These are phyloP conservation scores for Cairneyella variabilis DNA, from an alignment of 495 filamentous ascomycete species.

Conservation along the genomic window DNA sequence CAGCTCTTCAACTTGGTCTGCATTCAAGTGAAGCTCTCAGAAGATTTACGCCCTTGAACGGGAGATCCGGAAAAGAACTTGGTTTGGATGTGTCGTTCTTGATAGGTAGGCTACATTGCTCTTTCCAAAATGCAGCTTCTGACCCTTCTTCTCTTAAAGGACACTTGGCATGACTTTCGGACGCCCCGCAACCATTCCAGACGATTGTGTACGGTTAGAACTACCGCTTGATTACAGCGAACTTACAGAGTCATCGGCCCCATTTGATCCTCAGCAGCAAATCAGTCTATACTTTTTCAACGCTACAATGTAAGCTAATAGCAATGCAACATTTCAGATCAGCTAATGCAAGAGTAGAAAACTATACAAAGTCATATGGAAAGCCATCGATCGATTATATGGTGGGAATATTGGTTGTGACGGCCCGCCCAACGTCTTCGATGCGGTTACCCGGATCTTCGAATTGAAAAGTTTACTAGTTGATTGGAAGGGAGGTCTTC, in stretches of 20 bases:
- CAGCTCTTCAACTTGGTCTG: constrained; percentile 32
- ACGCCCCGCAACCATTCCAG: constrained; percentile 31
- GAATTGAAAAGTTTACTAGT: background rate
- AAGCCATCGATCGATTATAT: background rate
- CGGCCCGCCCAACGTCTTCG: background rate
- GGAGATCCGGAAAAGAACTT: constrained; percentile 34
- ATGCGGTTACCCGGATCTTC: background rate
- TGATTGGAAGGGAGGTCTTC: background rate
- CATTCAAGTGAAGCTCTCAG: constrained; percentile 28
- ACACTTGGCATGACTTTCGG: constrained; percentile 40
- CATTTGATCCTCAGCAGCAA: background rate
- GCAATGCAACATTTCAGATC: background rate
- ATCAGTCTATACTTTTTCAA: background rate
- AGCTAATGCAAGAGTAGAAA: background rate
- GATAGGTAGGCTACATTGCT: no score
- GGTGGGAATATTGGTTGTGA: background rate
- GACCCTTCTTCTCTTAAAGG: no score
- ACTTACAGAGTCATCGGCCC: background rate
- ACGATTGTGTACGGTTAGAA: constrained; percentile 7
- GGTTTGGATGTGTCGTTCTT: constrained; percentile 36
- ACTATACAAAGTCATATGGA: background rate
- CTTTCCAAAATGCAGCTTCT: no score
- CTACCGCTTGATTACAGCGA: background rate
- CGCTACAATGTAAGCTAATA: background rate
- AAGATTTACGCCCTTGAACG: constrained; percentile 27